A percentile compares a stretch with the other conserved stretches of the same genome.
These are phyloP conservation scores for Cryphonectria japonica DNA, from an alignment of 2,329 filamentous ascomycete species.

Conservation along the genomic window DNA sequence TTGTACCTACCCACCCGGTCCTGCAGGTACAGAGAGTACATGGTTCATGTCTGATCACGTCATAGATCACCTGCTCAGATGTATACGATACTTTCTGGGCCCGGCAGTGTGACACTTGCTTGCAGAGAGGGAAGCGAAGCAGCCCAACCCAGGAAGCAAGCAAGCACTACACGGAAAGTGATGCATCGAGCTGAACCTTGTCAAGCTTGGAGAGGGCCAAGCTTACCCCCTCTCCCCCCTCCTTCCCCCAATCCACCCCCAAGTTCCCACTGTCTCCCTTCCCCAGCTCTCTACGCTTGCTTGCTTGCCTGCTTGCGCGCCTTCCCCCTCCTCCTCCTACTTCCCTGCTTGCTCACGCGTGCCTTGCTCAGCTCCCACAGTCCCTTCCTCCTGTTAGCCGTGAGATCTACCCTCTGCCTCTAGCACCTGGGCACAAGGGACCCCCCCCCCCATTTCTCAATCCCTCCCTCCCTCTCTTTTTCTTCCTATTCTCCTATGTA, in stretches of 20 bases:
- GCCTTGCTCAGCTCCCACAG: not conserved
- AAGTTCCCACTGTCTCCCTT: not conserved
- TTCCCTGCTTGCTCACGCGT: not conserved
- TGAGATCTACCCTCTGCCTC: slow-evolving; percentile 1
- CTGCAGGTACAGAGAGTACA: slow-evolving; percentile 14
- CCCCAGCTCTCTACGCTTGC: not conserved
- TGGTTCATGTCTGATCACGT: not conserved
- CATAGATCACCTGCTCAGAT: not conserved
- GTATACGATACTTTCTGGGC: slow-evolving; percentile 9
- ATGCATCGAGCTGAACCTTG: slow-evolving; percentile 27
- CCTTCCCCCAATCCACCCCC: not conserved
- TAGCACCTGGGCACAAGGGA: not conserved
- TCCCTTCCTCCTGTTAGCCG: not conserved
- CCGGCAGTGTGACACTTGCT: not conserved
- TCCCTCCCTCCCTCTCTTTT: not conserved
- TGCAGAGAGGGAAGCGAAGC: not conserved
- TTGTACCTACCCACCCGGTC: not conserved
- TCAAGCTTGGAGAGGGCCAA: slow-evolving; percentile 8
- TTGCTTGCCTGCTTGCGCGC: not conserved
- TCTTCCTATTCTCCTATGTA: not conserved
- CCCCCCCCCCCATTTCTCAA: not conserved
- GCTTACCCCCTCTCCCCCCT: not conserved
- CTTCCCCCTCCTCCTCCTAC: not conserved
- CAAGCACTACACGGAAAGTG: not conserved
- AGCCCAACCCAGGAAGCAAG: not conserved